Conservation (phyloP, 2,329 filamentous ascomycete species). For the Shiraia sp. region DNA sequence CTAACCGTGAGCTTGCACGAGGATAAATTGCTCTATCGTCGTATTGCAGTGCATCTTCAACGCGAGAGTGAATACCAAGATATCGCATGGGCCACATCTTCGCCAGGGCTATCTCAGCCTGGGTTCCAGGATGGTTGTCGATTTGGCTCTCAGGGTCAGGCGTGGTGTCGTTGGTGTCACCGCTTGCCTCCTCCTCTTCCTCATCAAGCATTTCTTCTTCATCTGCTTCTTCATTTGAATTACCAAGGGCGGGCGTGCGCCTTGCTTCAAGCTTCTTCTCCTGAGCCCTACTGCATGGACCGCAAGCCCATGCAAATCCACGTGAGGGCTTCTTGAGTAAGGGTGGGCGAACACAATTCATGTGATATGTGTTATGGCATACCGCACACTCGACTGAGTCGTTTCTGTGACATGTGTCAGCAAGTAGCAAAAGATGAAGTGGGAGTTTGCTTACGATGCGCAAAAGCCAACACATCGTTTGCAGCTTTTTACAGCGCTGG, state of each 20-base stretch:
- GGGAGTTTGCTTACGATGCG: conserved; percentile 70
- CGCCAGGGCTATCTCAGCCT: conserved; percentile 88
- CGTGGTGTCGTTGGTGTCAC: conserved; percentile 64
- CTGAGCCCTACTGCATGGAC: conserved; percentile 92
- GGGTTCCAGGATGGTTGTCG: conserved; percentile 67
- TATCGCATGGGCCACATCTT: conserved; percentile 97
- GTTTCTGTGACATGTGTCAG: conserved; percentile 58
- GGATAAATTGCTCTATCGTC: conserved; percentile 94
- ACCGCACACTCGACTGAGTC: conserved; percentile 98
- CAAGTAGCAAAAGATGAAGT: neutral
- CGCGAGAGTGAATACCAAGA: conserved; percentile 90
- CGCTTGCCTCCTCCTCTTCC: conserved; percentile 69
- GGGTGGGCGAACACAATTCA: conserved; percentile 94
- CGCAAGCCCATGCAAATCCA: conserved; percentile 97
- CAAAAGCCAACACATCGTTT: conserved; percentile 91
- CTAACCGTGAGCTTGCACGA: conserved; percentile 87
- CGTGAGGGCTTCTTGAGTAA: conserved; percentile 94
- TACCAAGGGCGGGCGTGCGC: conserved; percentile 74
- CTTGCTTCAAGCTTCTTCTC: conserved; percentile 90
- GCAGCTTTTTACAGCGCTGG: conserved; percentile 93
- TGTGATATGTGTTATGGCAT: conserved; percentile 94
- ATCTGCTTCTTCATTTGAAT: conserved; percentile 56
- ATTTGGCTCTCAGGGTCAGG: conserved; percentile 56
- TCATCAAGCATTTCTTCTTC: conserved; percentile 69
- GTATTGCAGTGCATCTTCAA: conserved; percentile 93